Percentiles rank a stretch among this genome's conserved stretches.
Evolutionary conservation across 768 basidiomycete genomes (phyloP).

Genomic region (Collybiopsis confluens): DNA sequence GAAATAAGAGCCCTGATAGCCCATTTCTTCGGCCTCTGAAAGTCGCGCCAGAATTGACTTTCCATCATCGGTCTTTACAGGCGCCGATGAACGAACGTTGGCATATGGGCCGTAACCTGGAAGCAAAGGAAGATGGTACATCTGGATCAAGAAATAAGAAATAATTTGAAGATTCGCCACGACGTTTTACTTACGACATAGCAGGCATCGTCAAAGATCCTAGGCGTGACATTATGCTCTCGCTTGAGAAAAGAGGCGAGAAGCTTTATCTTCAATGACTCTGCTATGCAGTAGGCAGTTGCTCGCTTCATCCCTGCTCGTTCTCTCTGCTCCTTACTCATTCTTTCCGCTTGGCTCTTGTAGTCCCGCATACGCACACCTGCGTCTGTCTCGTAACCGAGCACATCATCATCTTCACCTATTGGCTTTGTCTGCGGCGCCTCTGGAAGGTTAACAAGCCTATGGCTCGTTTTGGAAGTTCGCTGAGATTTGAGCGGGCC

Average conservation of each 20-base stretch:
- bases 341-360: slow-evolving; percentile 83
- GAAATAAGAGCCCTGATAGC: too few species aligned
- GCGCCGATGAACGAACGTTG: slow-evolving; percentile 80
- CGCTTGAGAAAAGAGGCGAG: slow-evolving; percentile 84
- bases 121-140: slow-evolving; percentile 87
- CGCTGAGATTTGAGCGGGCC: slow-evolving; percentile 57
- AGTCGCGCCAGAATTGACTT: slow-evolving; percentile 64
- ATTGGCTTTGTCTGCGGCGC: slow-evolving; percentile 84
- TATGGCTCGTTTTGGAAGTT: slow-evolving; percentile 88
- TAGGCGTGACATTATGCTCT: slow-evolving; percentile 85
- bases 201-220: slow-evolving; percentile 90
- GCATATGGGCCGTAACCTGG: slow-evolving; percentile 87
- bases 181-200: slow-evolving; percentile 66
- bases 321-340: slow-evolving; percentile 83
- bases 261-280: slow-evolving; percentile 79
- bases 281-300: slow-evolving; percentile 87
- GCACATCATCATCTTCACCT: slow-evolving; percentile 38
- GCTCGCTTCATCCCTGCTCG: slow-evolving; percentile 76
- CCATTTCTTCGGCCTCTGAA: slow-evolving; percentile 46
- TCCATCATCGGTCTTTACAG: slow-evolving; percentile 44
- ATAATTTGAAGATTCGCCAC: neutral
- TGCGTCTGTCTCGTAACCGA: slow-evolving; percentile 60
- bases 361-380: slow-evolving; percentile 58
- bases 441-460: slow-evolving; percentile 85
- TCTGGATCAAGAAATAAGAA: slow-evolving; percentile 36